Base-by-base conservation (phyloP, 768 basidiomycete genomes). In the Hirschioporus abietinus region DNA sequence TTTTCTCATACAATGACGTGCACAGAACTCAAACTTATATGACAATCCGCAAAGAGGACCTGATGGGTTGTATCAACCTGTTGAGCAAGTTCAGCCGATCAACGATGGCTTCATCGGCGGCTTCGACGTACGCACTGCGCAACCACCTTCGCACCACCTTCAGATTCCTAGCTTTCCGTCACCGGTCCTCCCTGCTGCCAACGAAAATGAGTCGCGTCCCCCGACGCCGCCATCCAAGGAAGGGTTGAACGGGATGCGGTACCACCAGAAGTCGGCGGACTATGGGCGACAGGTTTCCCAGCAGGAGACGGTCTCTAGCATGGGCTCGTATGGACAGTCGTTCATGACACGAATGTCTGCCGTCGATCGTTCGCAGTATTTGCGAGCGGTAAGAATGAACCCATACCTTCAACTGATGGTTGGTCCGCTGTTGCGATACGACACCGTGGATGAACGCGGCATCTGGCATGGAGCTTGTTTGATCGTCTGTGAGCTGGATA, bases 331-430 rank as follows among this genome's bases (percentile, higher is more conserved):
- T 63, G 36, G 66, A 34, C n/a, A 60, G 61, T 68, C 68, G 25
- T 24, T 62, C 23, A 68, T 62, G 64, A 79, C 84, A 8, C 80
- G 78, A 35, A 78, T 90, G 76, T 79, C 78, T 58, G 83, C 91
- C 0, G 82, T 86, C 42, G 89, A 93, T 70, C 81, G 91, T 60
- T 86, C 91, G n/a, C 77, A 84, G 63, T 76, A 79, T 7, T 78
- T 88, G 42, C 80, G 81, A 63, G 79, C 84, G 7, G 85, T 85
- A 23, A 81, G 86, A 58, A 96, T 92, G 91, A 78, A 88, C 24
- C 95, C 95, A 9, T 85, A 91, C 76, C 82, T 97, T 27, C 75
- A 90, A 82, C 85, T 96, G 72, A 95, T 96, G 93, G 93, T 91
- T 66, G 95, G 95, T 0, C 95, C 95, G 24, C 79, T 98, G 20